Evolutionary conservation across 2,329 filamentous ascomycete species (phyloP).

Genomic region (Alternaria novae-zelandiae): DNA sequence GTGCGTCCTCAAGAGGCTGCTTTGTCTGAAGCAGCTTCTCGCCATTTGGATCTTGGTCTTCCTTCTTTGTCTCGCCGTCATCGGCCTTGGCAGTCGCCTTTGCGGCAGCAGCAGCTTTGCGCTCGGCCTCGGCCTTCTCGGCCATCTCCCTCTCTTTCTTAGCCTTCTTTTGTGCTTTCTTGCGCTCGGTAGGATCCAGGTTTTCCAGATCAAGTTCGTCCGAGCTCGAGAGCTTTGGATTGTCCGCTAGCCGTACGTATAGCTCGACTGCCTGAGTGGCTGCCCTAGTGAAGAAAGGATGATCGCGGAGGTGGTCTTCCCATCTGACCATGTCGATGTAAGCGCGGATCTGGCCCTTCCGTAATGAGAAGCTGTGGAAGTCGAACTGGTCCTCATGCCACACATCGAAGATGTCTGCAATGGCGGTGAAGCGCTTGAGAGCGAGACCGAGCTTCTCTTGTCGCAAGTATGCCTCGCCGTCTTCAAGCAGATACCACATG

Average conservation of each 20-base stretch:
- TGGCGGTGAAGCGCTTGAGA: conserved; percentile 86
- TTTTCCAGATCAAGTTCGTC: conserved; percentile 63
- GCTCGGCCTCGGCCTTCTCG: conserved; percentile 77
- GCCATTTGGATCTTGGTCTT: conserved; percentile 87
- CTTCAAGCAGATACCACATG: conserved; percentile 95
- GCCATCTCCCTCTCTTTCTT: conserved; percentile 76
- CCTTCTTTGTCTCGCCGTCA: conserved; percentile 74
- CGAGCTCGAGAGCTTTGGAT: conserved; percentile 69
- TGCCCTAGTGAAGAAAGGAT: conserved; percentile 88
- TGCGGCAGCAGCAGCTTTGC: conserved; percentile 76
- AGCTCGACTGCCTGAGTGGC: conserved; percentile 81
- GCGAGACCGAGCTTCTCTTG: conserved; percentile 84
- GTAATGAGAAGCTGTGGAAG: conserved; percentile 96
- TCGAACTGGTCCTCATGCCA: conserved; percentile 99
- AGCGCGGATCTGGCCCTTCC: conserved; percentile 92
- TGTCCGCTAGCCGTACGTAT: conserved; percentile 80
- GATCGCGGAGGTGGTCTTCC: conserved; percentile 90
- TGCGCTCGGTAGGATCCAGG: conserved; percentile 69
- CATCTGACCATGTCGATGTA: conserved; percentile 97
- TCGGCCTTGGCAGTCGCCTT: conserved; percentile 66
- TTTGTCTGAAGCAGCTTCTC: conserved; percentile 79
- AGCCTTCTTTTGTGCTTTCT: conserved; percentile 89
- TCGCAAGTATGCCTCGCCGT: conserved; percentile 86
- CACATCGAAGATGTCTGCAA: conserved; percentile 92
- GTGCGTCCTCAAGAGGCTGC: conserved; percentile 82